These are phyloP conservation scores for Closterium sp. DNA, from an alignment of 139 green algal species.

Conservation along the genomic window DNA sequence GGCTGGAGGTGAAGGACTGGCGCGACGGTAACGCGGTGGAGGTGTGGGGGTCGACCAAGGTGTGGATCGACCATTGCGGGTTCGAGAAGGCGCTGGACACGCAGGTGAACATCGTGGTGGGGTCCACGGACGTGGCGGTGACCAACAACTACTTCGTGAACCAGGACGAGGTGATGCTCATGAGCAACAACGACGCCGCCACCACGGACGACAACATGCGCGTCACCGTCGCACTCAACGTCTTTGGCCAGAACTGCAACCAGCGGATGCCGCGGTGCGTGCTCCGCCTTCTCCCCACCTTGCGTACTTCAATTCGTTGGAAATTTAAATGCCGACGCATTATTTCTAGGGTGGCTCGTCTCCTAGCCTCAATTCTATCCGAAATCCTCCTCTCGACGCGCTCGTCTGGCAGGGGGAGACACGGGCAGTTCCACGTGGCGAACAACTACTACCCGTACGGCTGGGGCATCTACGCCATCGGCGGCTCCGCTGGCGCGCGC, in stretches of 20 bases:
- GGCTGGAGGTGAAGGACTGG: background rate
- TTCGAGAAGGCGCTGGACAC: background rate
- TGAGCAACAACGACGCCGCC: background rate
- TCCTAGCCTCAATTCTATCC: too few relatives aligned
- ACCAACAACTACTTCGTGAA: constrained; percentile 19
- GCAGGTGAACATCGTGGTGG: background rate
- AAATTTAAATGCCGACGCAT: too few relatives aligned
- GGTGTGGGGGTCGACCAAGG: background rate
- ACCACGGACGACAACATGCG: background rate
- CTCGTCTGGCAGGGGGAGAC: background rate
- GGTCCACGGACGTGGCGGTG: background rate
- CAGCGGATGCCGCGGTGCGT: constrained; percentile 1
- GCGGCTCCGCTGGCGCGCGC: background rate
- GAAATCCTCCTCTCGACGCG: too few relatives aligned
- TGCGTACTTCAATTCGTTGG: too few relatives aligned
- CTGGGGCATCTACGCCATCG: constrained; percentile 11
- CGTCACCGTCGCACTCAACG: constrained; percentile 4
- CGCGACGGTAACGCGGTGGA: background rate
- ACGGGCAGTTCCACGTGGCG: background rate
- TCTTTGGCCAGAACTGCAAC: background rate
- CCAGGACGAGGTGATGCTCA: constrained; percentile 4
- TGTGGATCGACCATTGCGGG: constrained; percentile 22
- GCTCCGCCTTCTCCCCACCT: too few relatives aligned
- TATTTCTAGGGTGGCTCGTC: too few relatives aligned
- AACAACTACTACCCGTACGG: constrained; percentile 5